Base-by-base conservation (phyloP, 495 filamentous ascomycete species). In the Penicillium arizonense region DNA sequence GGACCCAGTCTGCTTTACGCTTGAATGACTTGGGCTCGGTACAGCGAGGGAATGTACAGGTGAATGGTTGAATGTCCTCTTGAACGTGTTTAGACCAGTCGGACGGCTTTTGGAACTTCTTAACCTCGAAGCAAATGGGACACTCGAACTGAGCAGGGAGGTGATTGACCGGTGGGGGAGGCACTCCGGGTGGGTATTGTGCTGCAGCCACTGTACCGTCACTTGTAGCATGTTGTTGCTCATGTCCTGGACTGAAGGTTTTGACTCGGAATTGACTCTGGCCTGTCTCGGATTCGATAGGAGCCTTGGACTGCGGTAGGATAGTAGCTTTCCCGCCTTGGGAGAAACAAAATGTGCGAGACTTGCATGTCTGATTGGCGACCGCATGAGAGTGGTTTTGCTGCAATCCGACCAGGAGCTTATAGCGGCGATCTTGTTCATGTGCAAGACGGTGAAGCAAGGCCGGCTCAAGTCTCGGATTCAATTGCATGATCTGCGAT, bases 11-110 rank as follows among this genome's bases (percentile, higher is more conserved):
- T 14, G 93, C 93, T 70, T 97, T 97, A 36, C 93, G 82, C 71
- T 97, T 97, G 77, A 97, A 97, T 20, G 90, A 93, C 68, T 96
- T 96, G 21, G 91, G 87, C 46, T 96, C 91, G 26, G 76, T 81
- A 70, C 93, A 97, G 23, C 84, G 74, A 11, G 85, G 81, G 69
- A 94, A 96, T 0, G 91, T 97, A 71, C 93, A 97, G 8, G 91
- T 96, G 60, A 96, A 97, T 4, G 93, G 93, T 63, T 95, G 89
- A 10, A 97, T 83, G 64, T 97, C 93, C 67, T 97, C 93, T 62
- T 96, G 90, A 5, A 97, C 89, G 61, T 97, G 93, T 66, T 97
- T 97, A 12, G 93, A 95, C 93, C 93, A 97, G 71, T 97, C 93
- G 0, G 93, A 96, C 28, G 93, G 93, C 69, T 97, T 97, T 58